A percentile compares a stretch with the other conserved stretches of the same genome.
Evolutionary conservation across 805 yeast genomes (phyloP).

Genomic region (Myxozyma lipomycoides): DNA sequence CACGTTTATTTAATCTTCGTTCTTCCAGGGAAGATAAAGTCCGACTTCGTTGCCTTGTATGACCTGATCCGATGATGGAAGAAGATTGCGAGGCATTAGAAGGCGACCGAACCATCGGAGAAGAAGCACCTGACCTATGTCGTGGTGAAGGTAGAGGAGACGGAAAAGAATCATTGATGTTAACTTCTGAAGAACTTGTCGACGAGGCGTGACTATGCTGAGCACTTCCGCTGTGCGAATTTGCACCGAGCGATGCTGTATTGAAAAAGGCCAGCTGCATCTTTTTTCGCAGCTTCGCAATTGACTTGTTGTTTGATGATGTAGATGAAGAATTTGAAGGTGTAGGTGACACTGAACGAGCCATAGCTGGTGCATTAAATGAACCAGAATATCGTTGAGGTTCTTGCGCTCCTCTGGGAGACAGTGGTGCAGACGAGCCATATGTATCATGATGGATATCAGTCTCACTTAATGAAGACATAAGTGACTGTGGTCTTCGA

Average conservation of each 20-base stretch:
- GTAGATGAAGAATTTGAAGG: conserved; percentile 23
- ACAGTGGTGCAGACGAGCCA: conserved; percentile 4
- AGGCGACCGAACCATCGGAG: conserved; percentile 17
- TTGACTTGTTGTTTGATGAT: conserved; percentile 8
- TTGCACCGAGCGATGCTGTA: neutral
- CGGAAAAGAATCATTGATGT: conserved; percentile 2
- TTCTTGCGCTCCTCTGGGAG: neutral
- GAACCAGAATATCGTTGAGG: neutral
- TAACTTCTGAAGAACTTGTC: conserved; percentile 11
- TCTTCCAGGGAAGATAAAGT: conserved; percentile 21
- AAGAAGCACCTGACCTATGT: conserved; percentile 9
- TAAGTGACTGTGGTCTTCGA: conserved; percentile 21
- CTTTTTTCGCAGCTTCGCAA: conserved; percentile 9
- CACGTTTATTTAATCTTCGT: conserved; percentile 1
- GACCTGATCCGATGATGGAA: conserved; percentile 1
- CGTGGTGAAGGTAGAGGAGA: conserved; percentile 9
- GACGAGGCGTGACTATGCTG: conserved; percentile 8
- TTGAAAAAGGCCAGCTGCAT: conserved; percentile 16
- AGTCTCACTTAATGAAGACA: conserved; percentile 21
- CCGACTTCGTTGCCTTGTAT: conserved; percentile 20
- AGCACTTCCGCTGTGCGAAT: no score
- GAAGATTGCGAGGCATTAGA: conserved; percentile 13
- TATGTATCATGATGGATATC: conserved; percentile 6
- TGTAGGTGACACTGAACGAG: conserved; percentile 15
- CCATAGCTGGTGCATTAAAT: neutral